Evolutionary conservation across 371 early-diverging fungal genomes (phyloP).

Genomic region (Vairimorpha necatrix): DNA sequence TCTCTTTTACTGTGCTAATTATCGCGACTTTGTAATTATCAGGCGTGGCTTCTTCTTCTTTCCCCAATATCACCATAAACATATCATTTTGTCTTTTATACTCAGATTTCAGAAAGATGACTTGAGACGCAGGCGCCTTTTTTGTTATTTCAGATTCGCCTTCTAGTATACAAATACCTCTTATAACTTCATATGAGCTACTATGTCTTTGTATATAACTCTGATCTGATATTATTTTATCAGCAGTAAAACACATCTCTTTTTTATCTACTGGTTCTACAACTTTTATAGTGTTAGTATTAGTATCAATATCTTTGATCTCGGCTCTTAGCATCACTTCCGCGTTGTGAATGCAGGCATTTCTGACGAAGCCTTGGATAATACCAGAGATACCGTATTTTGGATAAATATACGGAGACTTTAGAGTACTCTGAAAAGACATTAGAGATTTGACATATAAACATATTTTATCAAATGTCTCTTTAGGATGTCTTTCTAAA

Average conservation of each 20-base stretch:
- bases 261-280: conserved; percentile 28
- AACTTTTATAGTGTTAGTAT: background rate
- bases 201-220: conserved; percentile 21
- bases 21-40: conserved; percentile 62
- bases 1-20: conserved; percentile 61
- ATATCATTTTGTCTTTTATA: conserved; percentile 58
- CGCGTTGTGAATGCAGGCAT: conserved; percentile 62
- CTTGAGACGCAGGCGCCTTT: conserved; percentile 31
- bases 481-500: conserved; percentile 74
- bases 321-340: conserved; percentile 59
- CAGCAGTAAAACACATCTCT: conserved; percentile 25
- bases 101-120: conserved; percentile 51
- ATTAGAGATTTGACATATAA: conserved; percentile 85
- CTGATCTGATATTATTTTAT: conserved; percentile 47
- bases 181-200: conserved; percentile 27
- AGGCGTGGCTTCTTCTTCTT: conserved; percentile 57
- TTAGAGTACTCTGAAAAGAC: conserved; percentile 71
- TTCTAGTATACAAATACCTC: conserved; percentile 29
- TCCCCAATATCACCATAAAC: conserved; percentile 62
- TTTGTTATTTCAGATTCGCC: conserved; percentile 27
- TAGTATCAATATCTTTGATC: conserved; percentile 20
- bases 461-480: conserved; percentile 82
- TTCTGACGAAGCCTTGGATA: conserved; percentile 96
- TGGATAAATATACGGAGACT: conserved; percentile 98
- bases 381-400: conserved; percentile 95